Percentiles rank a stretch among this genome's conserved stretches.
Conservation (phyloP, 352 stramenopile species). For the Globisporangium sylvaticum region DNA sequence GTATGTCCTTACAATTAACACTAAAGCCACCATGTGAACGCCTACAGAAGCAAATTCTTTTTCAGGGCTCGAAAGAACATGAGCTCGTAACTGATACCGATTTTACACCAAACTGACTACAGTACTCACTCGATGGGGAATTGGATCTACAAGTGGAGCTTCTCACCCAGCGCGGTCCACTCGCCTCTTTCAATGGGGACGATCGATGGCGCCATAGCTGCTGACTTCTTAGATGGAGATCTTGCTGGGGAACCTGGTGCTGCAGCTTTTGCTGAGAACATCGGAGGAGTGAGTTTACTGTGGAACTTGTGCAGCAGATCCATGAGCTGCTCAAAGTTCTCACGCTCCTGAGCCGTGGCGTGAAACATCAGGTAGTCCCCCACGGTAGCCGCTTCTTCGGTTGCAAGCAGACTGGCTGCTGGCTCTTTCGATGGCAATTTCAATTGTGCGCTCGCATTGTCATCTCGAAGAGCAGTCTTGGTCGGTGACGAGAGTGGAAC, state of each 20-base stretch:
- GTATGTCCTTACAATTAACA: too few relatives aligned
- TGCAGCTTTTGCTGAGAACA: neutral
- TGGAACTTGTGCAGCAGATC: constrained; percentile 45
- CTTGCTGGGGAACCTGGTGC: neutral
- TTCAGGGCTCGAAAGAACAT: too few relatives aligned
- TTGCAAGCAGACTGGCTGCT: neutral
- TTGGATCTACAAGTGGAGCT: constrained; percentile 45
- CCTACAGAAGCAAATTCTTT: too few relatives aligned
- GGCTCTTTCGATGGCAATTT: neutral
- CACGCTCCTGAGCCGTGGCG: constrained; percentile 32
- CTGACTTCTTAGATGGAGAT: neutral
- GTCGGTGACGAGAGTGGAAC: neutral
- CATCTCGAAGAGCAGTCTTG: too few relatives aligned
- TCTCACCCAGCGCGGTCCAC: constrained; percentile 27
- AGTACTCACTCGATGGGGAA: constrained; percentile 22
- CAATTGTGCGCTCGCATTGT: neutral
- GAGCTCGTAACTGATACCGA: too few relatives aligned
- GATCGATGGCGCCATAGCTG: neutral
- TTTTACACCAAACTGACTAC: too few relatives aligned
- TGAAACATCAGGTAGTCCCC: constrained; percentile 53
- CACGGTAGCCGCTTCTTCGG: constrained; percentile 19
- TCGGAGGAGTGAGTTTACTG: constrained; percentile 6
- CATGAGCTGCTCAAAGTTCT: constrained; percentile 58
- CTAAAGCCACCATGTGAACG: too few relatives aligned
- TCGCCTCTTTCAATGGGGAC: constrained; percentile 37